These are phyloP conservation scores for Lepidium campestre DNA, from an alignment of 441 rosid species.

Conservation along the genomic window DNA sequence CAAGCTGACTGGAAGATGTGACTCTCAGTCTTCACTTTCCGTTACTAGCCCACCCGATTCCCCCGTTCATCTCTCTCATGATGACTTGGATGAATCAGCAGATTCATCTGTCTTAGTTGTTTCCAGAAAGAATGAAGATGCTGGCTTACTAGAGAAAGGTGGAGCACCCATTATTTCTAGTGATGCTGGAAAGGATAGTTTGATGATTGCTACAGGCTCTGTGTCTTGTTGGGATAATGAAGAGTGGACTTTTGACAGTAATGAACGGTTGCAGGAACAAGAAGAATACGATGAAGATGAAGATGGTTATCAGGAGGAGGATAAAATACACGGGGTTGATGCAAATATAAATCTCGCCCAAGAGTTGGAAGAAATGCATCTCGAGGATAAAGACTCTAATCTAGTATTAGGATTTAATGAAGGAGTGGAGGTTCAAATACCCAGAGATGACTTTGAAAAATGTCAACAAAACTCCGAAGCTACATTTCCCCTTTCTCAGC, in stretches of 20 bases:
- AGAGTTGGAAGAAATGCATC: conserved; percentile 56
- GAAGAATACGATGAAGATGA: conserved; percentile 95
- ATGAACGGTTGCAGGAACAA: conserved; percentile 71
- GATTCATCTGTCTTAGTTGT: conserved; percentile 48
- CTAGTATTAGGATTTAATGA: conserved; percentile 84
- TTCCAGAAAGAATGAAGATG: conserved; percentile 40
- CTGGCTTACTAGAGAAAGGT: conserved; percentile 31
- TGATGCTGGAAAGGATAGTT: conserved; percentile 44
- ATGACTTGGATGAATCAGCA: conserved; percentile 86
- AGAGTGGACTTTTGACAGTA: conserved; percentile 76
- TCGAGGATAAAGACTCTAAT: conserved; percentile 60
- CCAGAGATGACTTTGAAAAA: conserved; percentile 69
- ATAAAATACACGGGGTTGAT: conserved; percentile 71
- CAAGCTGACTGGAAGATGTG: conserved; percentile 51
- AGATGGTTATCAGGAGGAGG: conserved; percentile 78
- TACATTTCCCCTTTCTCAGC: conserved; percentile 35
- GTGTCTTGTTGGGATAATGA: conserved; percentile 70
- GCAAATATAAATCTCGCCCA: conserved; percentile 47
- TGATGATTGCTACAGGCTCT: conserved; percentile 42
- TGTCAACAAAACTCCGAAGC: conserved; percentile 45
- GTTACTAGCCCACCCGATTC: conserved; percentile 94
- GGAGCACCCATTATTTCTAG: conserved; percentile 36
- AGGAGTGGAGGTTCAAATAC: conserved; percentile 82
- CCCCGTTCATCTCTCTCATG: conserved; percentile 87
- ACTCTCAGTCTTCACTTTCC: conserved; percentile 91